Evolutionary conservation across 2,329 filamentous ascomycete genomes (phyloP), one percentile per base, ranked within the genome.

Genomic region (Hypoxylon sp.): DNA sequence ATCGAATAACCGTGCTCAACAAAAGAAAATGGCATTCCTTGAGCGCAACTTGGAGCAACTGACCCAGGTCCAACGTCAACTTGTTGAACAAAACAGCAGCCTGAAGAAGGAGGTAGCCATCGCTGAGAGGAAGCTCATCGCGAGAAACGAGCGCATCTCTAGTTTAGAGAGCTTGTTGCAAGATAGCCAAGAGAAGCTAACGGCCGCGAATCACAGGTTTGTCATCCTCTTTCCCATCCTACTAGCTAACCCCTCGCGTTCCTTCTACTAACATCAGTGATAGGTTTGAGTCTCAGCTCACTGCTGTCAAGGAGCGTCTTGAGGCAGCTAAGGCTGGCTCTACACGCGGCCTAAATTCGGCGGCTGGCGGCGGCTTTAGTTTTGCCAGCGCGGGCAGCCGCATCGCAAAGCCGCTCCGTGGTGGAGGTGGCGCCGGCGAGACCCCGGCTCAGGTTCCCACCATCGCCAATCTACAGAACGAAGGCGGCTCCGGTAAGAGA

Each of bases 1-100:
- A 51, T 97, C 93, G 71, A 99, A 99, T 84, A 98, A 97, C 84
- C 91, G 96, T 64, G 95, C 96, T 22, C 96, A 99, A 83, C 96
- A 99, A 81, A 99, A 99, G 91, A 99, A 99, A 87, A 98, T 99
- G 92, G 96, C 96, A 14, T 99, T 99, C 86, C 83, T 99, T 52
- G 96, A 99, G 83, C 91, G 96, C 76, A 99, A 99, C 78, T 88
- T 99, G 40, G 96, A 99, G 82, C 96, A 99, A 80, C 86, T 99
- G 57, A 99, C 96, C 2, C 93, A 97, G 76, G 96, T 99, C 56
- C 96, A 99, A 81, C 89, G 96, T 58, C 96, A 99, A 81, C 89
- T 99, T 11, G 96, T 99, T 30, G 96, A 99, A 83, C 96, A 99
- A 80, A 99, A 99, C 81, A 93, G 93, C 72, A 91, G 91, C 68